Percentiles rank a stretch among this genome's conserved stretches.
These are phyloP conservation scores for Starmerella ratchasimensis DNA, from an alignment of 805 yeast species.

Conservation along the genomic window DNA sequence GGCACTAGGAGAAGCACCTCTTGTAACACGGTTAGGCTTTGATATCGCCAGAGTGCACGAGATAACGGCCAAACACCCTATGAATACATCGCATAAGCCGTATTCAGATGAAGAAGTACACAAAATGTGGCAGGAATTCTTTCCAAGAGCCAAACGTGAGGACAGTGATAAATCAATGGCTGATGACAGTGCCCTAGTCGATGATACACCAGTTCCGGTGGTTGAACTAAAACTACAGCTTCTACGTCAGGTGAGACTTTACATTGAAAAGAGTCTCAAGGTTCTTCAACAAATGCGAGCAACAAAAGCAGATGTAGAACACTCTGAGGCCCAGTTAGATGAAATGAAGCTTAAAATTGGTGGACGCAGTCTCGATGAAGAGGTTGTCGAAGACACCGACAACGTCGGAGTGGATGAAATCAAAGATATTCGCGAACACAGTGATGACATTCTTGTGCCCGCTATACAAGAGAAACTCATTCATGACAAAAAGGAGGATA, in stretches of 20 bases:
- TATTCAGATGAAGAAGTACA: conserved; percentile 1
- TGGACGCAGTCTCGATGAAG: too few species aligned
- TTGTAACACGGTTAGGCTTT: conserved; percentile 1
- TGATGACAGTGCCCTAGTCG: conserved; percentile 1
- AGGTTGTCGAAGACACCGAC: too few species aligned
- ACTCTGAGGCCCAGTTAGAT: background rate
- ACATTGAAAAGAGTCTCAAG: conserved; percentile 7
- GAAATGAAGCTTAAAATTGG: too few species aligned
- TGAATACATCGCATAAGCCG: conserved; percentile 12
- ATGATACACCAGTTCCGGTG: background rate
- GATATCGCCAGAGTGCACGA: conserved; percentile 4
- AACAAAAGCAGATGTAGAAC: background rate
- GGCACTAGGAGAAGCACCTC: conserved; percentile 2
- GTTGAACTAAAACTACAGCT: conserved; percentile 8
- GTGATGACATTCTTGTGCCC: too few species aligned
- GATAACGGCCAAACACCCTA: conserved; percentile 9
- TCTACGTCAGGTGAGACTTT: conserved; percentile 7
- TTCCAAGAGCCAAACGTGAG: too few species aligned
- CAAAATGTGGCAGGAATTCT: conserved; percentile 4
- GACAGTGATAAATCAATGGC: too few species aligned
- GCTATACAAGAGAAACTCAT: too few species aligned
- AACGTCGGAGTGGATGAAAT: too few species aligned
- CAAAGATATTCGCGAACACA: too few species aligned
- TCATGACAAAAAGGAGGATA: too few species aligned
- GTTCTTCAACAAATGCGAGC: background rate